Conservation (phyloP, 768 basidiomycete genomes). For the Naganishia onofrii region DNA sequence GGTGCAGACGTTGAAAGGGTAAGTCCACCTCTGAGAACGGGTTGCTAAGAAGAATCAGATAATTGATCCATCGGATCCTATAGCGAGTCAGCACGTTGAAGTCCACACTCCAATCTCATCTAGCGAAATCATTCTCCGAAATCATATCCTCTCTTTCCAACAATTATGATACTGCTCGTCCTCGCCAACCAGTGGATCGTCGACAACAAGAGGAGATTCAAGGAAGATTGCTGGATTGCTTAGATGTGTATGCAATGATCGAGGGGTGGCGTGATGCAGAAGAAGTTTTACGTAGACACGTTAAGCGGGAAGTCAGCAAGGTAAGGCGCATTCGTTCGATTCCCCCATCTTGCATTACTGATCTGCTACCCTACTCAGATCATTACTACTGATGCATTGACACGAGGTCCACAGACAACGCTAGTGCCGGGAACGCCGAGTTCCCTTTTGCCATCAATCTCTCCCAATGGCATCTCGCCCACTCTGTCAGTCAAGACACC, state of each 20-base stretch:
- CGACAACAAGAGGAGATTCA: conserved; percentile 6
- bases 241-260: conserved; percentile 57
- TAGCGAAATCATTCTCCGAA: conserved; percentile 8
- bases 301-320: conserved; percentile 54
- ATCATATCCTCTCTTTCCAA: neutral
- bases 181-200: neutral
- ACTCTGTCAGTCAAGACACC: conserved; percentile 6
- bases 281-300: conserved; percentile 70
- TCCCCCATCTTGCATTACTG: neutral
- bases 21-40: conserved; percentile 36
- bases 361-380: neutral
- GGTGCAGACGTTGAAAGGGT: conserved; percentile 78
- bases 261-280: conserved; percentile 84
- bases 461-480: neutral
- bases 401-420: neutral
- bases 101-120: conserved; percentile 3
- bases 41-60: conserved; percentile 23
- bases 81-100: conserved; percentile 18
- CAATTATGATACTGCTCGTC: neutral
- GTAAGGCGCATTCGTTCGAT: neutral
- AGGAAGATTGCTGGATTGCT: conserved; percentile 29
- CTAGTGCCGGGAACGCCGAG: neutral
- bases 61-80: neutral
- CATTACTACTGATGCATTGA: neutral
- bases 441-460: neutral